Evolutionary conservation across 1,139 yeast species (phyloP), one percentile per base, ranked within the genome.

Genomic region (Pichia inconspicua): DNA sequence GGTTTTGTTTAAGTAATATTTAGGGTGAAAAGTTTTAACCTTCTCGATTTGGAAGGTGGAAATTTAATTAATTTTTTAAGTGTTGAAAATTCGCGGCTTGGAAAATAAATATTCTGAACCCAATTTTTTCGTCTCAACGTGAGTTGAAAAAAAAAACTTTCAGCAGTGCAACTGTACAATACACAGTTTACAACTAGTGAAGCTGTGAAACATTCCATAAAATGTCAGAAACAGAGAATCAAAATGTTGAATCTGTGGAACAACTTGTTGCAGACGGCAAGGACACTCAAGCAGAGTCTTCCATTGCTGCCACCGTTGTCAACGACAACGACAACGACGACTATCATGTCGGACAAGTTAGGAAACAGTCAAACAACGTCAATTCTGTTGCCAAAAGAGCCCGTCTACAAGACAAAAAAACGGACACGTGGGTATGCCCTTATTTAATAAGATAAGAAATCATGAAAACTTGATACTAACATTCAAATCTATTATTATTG

Each of bases 381-480:
- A 37, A 39, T 32, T 27, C 41, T 15, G 32, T 39, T 27, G 41
- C 61, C 48, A 72, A 72, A 60, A 67, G 71, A 59, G 64, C 66
- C 48, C 56, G 64, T 53, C 48, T 62, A 42, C 48, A 57, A 53
- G 60, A 59, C 62, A 66, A 63, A 56, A 48, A 59, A 56, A 59
- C 59, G 69, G 70, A 69, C 68, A 67, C 75, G 83, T 78, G 80
- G 78, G 80, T 75, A 71, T 68, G 78, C 41, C 31, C 19, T 17
- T 17, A 17, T 17, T 17, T 17, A 17, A 17, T 17, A 17, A 17
- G 19, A 17, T 17, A 17, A 17, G 19, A 17, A 17, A 17, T 17
- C 3, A 17, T 17, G 19, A 17, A 17, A 17, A 17, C 2, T 17
- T 17, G 19, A 17, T 17, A 17, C 19, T 17, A 17, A 17, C 19